Base-by-base conservation (phyloP, 257 asterid species). In the Ilex aquifolium region DNA sequence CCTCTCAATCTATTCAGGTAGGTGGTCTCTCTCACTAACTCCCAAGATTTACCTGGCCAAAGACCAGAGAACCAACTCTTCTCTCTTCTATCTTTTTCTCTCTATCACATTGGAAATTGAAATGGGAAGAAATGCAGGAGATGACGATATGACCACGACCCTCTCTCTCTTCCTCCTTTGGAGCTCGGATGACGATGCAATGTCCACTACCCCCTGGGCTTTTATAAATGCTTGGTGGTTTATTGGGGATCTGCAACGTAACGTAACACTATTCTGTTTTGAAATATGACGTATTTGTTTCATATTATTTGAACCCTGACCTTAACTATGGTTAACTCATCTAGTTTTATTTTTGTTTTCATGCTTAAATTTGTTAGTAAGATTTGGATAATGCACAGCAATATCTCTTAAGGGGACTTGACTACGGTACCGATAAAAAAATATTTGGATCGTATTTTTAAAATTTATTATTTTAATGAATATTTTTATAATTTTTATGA, bases 21-120 rank as follows among this genome's bases (percentile, higher is more conserved):
- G 75, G 66, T 69, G 63, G 60, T 29, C n/a, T 31, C 11, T n/a
- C 57, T 62, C 95, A 70, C 95, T 77, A 86, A 83, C 95, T 87
- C 76, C 87, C 91, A 82, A 78, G 91, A 74, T 65, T 62, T 62
- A 60, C 76, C 79, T 17, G 60, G 62, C 61, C 61, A 44, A 57
- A 44, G 40, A n/a, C 64, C 76, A 70, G 60, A 65, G 53, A 21
- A 49, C 44, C 60, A 36, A 36, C 42, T 0, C 42, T 36, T 36
- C 42, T 36, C 8, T 36, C 5, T 2, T 36, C 8, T 36, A 4
- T 36, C 7, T 40, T 5, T 58, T 32, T 59, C 17, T 44, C 1
- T 49, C 10, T 58, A 3, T 62, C 31, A 21, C 65, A 60, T 82
- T 65, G 86, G 90, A 85, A 87, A 77, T 51, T 49, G 54, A 49